Conservation (phyloP, 2,329 filamentous ascomycete genomes). For the Keithomyces neogunnii region DNA sequence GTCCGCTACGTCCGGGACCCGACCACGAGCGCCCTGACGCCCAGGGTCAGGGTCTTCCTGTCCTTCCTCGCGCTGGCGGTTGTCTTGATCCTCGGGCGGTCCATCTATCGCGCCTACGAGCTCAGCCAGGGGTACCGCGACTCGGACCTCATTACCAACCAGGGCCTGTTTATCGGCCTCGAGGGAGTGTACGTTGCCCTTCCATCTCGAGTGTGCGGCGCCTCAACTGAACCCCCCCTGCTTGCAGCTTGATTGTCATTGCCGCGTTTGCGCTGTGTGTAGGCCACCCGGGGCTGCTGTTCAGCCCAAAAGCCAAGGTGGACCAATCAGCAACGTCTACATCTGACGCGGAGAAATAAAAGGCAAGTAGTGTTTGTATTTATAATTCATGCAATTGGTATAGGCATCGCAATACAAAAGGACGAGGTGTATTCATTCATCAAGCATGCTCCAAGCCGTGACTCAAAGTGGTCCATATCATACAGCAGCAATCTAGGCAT, state of each 20-base stretch:
- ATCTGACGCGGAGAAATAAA: neutral
- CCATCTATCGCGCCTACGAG: constrained; percentile 56
- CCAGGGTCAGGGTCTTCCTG: constrained; percentile 35
- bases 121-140: constrained; percentile 50
- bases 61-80: constrained; percentile 43
- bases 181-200: constrained; percentile 35
- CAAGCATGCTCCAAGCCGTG: too few relatives aligned
- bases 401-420: too few relatives aligned
- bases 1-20: constrained; percentile 25
- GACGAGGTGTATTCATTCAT: too few relatives aligned
- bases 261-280: constrained; percentile 28
- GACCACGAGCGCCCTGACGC: constrained; percentile 10
- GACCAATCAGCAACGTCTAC: neutral
- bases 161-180: constrained; percentile 43
- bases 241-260: constrained; percentile 23
- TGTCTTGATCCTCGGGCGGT: constrained; percentile 51
- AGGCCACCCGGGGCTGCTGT: constrained; percentile 26
- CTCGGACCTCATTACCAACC: constrained; percentile 42
- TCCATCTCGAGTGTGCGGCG: neutral
- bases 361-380: neutral
- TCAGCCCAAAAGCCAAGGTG: neutral
- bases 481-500: neutral
- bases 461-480: too few relatives aligned
- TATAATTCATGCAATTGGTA: too few relatives aligned
- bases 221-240: neutral